A percentile compares a stretch with the other conserved stretches of the same genome.
These are phyloP conservation scores for Alternaria incomplexa DNA, from an alignment of 2,329 filamentous ascomycete species.

Conservation along the genomic window DNA sequence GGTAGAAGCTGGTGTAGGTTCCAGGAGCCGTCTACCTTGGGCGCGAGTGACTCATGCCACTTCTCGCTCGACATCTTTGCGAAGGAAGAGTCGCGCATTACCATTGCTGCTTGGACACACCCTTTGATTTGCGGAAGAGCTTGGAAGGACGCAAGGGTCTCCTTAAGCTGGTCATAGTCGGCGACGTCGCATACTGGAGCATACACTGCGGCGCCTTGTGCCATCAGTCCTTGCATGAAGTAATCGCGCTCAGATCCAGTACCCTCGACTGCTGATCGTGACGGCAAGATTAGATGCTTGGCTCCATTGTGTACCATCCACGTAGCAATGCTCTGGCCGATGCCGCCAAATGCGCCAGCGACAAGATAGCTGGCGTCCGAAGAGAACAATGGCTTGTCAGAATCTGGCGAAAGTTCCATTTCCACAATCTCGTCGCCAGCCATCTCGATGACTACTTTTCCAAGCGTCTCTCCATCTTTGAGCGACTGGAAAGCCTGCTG, in stretches of 20 bases:
- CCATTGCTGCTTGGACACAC: conserved; percentile 32
- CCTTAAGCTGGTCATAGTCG: conserved; percentile 3
- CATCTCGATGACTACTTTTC: conserved; percentile 14
- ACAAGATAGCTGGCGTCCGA: conserved; percentile 29
- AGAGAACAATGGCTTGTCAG: conserved; percentile 8
- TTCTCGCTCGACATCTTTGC: conserved; percentile 24
- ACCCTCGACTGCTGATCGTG: conserved; percentile 12
- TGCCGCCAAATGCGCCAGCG: conserved; percentile 31
- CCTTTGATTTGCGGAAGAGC: conserved; percentile 30
- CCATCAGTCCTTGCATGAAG: conserved; percentile 13
- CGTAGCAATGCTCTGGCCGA: conserved; percentile 27
- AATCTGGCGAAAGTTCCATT: conserved; percentile 2
- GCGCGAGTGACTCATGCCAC: conserved; percentile 13
- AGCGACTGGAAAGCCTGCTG: conserved; percentile 23
- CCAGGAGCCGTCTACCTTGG: conserved; percentile 46
- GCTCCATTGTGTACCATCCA: conserved; percentile 30
- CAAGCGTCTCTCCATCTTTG: conserved; percentile 10
- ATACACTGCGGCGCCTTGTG: conserved; percentile 12
- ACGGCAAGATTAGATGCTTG: conserved; percentile 26
- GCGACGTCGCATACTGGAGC: conserved; percentile 27
- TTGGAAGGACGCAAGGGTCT: conserved; percentile 1
- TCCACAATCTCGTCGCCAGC: conserved; percentile 7
- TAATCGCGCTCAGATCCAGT: conserved; percentile 4
- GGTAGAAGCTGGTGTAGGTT: conserved; percentile 32
- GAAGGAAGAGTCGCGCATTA: conserved; percentile 24